A percentile compares a stretch with the other conserved stretches of the same genome.
Evolutionary conservation across 2,329 filamentous ascomycete genomes (phyloP).

Genomic region (Rachicladosporium sp.): DNA sequence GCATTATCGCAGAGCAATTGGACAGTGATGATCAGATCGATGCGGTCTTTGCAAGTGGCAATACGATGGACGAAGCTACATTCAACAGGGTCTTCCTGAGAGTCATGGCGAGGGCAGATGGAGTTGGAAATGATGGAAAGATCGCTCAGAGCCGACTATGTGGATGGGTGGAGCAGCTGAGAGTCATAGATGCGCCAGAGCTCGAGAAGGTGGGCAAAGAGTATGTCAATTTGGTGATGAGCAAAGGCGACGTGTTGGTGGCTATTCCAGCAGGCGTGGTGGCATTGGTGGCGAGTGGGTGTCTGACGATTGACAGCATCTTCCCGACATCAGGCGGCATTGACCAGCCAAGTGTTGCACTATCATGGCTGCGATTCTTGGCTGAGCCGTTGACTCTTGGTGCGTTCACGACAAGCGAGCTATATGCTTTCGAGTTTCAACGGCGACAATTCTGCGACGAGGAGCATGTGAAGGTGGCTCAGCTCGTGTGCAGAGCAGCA

Average conservation of each 20-base stretch:
- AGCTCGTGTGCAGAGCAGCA: conserved; percentile 8
- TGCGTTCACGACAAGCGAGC: neutral
- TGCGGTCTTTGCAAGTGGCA: conserved; percentile 58
- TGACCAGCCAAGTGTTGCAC: neutral
- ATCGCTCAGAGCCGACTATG: conserved; percentile 12
- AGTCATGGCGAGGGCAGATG: conserved; percentile 44
- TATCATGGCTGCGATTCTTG: conserved; percentile 1
- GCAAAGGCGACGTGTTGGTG: conserved; percentile 33
- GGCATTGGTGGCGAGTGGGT: conserved; percentile 15
- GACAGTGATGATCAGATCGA: conserved; percentile 67
- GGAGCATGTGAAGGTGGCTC: conserved; percentile 6
- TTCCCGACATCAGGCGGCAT: neutral
- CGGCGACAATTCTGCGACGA: conserved; percentile 10
- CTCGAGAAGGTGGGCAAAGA: conserved; percentile 58
- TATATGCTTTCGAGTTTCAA: conserved; percentile 8
- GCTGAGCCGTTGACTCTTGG: neutral
- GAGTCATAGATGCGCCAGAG: conserved; percentile 54
- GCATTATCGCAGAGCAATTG: conserved; percentile 48
- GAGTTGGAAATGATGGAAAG: conserved; percentile 6
- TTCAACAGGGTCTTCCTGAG: conserved; percentile 62
- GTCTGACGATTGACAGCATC: conserved; percentile 11
- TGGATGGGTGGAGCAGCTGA: conserved; percentile 41
- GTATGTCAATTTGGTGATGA: conserved; percentile 51
- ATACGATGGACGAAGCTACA: conserved; percentile 59
- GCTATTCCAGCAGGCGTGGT: conserved; percentile 7